Evolutionary conservation across 148 eudicot genomes (phyloP).

Genomic region (Cornus controversa): DNA sequence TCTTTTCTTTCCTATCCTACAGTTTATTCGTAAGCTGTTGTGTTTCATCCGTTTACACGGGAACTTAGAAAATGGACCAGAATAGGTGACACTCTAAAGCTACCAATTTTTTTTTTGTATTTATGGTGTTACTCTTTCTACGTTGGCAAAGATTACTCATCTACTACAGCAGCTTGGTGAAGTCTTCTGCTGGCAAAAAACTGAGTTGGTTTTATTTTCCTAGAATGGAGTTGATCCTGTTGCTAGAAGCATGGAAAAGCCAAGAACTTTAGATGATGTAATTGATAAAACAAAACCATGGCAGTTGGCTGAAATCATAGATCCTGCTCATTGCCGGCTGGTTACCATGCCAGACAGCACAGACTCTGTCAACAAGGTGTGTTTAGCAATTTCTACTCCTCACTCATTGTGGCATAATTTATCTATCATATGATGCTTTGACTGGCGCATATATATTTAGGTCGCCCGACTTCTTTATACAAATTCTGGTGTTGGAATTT

Average conservation of each 20-base stretch:
- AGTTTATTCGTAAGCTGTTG: neutral
- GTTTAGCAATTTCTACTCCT: conserved; percentile 16
- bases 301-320: conserved; percentile 78
- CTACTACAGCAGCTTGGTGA: neutral
- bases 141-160: neutral
- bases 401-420: conserved; percentile 2
- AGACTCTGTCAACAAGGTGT: conserved; percentile 66
- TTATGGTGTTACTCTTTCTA: conserved; percentile 7
- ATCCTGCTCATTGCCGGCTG: conserved; percentile 75
- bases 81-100: neutral
- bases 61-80: neutral
- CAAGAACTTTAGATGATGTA: conserved; percentile 62
- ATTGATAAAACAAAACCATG: conserved; percentile 66
- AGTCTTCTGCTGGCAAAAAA: neutral
- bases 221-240: conserved; percentile 70
- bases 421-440: neutral
- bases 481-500: conserved; percentile 74
- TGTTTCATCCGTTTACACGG: neutral
- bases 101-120: neutral
- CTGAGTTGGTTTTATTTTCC: conserved; percentile 5
- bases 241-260: conserved; percentile 65
- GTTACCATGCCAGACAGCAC: conserved; percentile 77
- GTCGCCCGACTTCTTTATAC: conserved; percentile 85
- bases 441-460: conserved; percentile 27
- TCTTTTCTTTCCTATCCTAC: neutral